phyloP scores from a whole-genome alignment of 352 stramenopile genomes.

The Globisporangium parvum region DNA sequence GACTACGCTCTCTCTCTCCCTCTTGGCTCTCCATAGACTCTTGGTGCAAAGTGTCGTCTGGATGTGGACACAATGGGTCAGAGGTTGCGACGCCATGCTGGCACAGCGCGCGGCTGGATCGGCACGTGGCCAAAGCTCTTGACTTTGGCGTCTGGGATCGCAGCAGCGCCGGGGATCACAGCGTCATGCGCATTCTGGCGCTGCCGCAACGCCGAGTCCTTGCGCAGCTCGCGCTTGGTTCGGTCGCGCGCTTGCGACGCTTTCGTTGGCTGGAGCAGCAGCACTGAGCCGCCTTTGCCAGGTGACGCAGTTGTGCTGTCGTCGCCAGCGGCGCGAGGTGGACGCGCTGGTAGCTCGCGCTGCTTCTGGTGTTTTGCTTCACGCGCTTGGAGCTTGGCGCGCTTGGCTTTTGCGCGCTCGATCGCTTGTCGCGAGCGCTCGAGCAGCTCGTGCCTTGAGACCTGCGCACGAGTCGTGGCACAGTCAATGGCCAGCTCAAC shows the following conservation, averaged over 20 bases:
- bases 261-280: conserved; percentile 41
- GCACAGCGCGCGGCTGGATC: conserved; percentile 53
- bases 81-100: conserved; percentile 54
- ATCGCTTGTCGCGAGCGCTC: conserved; percentile 51
- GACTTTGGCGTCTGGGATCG: conserved; percentile 46
- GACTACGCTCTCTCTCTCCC: too few species aligned
- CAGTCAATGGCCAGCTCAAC: too few species aligned
- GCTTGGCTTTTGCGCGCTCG: conserved; percentile 47
- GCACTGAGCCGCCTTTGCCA: conserved; percentile 5
- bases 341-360: conserved; percentile 33
- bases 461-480: too few species aligned
- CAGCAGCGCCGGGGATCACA: conserved; percentile 40
- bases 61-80: conserved; percentile 5
- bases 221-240: conserved; percentile 42
- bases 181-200: conserved; percentile 47
- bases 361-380: conserved; percentile 31
- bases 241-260: conserved; percentile 41
- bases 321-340: conserved; percentile 10
- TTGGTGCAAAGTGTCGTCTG: too few species aligned
- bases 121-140: conserved; percentile 66
- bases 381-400: conserved; percentile 33
- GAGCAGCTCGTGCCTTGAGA: conserved; percentile 34
- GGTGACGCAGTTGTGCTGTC: neutral
- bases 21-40: too few species aligned
- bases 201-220: conserved; percentile 24